Evolutionary conservation across 2,329 filamentous ascomycete species (phyloP).

Genomic region (Diplodia corticola): DNA sequence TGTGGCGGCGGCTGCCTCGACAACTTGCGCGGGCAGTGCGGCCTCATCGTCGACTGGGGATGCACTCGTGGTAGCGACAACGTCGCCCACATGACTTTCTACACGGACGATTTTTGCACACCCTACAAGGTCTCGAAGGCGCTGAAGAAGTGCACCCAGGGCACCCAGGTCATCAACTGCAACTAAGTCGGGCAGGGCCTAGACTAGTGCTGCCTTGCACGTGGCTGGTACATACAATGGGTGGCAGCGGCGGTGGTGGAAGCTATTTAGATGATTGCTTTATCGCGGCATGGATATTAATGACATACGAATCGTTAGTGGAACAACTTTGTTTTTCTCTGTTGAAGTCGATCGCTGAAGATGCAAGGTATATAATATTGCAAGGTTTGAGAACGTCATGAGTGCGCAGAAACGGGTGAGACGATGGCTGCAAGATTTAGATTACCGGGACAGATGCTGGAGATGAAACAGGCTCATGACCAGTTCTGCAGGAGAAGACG

Average conservation of each 20-base stretch:
- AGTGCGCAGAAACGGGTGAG: neutral
- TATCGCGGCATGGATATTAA: no score
- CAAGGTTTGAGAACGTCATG: neutral
- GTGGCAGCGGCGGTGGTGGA: no score
- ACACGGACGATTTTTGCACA: neutral
- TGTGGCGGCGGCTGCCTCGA: conserved; percentile 12
- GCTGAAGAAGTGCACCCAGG: neutral
- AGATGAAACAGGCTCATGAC: neutral
- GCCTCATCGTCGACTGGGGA: neutral
- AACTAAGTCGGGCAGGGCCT: no score
- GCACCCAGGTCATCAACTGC: neutral
- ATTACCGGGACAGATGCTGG: neutral
- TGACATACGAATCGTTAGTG: no score
- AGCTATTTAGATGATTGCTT: no score
- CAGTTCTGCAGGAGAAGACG: neutral
- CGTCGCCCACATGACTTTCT: neutral
- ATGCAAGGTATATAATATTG: no score
- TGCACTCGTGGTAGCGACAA: neutral
- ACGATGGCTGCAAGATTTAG: neutral
- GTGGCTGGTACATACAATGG: no score
- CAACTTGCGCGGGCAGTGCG: neutral
- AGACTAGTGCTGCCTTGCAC: no score
- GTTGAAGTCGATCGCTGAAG: no score
- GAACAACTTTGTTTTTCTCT: no score
- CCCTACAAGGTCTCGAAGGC: neutral